Evolutionary conservation across 1,139 yeast genomes (phyloP), one percentile per base, ranked within the genome.

Genomic region (Sugiyamaella pinicola): DNA sequence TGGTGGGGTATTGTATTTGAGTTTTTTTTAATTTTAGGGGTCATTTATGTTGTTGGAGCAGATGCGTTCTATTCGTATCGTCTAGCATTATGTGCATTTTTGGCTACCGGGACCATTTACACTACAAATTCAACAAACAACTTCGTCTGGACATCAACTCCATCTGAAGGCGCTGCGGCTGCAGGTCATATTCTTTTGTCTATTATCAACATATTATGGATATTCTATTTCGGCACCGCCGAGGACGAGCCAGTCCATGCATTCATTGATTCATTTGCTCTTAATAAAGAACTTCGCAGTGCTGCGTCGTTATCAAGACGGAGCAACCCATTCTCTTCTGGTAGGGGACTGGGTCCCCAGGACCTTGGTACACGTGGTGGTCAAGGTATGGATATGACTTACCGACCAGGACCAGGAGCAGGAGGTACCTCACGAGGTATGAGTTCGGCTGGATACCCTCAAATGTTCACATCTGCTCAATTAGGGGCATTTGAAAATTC

Each of bases 1-100:
- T 93, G 99, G 99, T 93, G 99, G 99, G 96, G 96, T 2, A 71
- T 93, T n/a, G 93, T 87, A 6, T 93, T 83, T 65, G 83, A 93
- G 71, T 74, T 90, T 33, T 60, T 87, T 34, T 66, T 89, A 38
- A 78, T 87, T 28, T 59, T 75, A 6, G 69, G 79, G 33, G 76
- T 90, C 48, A 71, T 84, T 26, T 65, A 82, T 40, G 74, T 88
- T 35, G 86, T 89, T 62, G 77, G 84, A 53, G 80, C 81, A 64
- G 85, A 87, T 69, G 74, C 83, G 49, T 76, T 88, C 55, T 90
- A 87, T 66, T 78, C 82, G 58, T 89, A 93, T 72, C 81, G 87
- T 58, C 74, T 80, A 61, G 83, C 86, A 22, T 29, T 52, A 22
- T 79, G 82, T 52, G 82, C 84, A 2, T 72, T 78, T 54, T 69